These are phyloP conservation scores for Claviceps fusiformis DNA, from an alignment of 2,329 filamentous ascomycete genomes.

Conservation along the genomic window DNA sequence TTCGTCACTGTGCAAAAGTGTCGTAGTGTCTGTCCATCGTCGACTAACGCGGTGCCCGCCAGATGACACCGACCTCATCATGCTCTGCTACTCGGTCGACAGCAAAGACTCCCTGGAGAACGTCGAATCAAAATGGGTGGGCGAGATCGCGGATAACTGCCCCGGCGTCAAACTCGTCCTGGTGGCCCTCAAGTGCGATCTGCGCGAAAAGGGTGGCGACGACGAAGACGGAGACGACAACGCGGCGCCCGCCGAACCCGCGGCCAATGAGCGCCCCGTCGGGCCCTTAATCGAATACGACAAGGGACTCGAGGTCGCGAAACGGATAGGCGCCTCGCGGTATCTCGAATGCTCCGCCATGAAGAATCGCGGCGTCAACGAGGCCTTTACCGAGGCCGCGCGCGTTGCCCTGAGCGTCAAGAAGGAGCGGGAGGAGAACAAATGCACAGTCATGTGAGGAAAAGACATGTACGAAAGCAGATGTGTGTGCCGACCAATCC, in stretches of 20 bases:
- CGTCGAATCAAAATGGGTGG: constrained; percentile 96
- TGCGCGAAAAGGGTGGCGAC: constrained; percentile 64
- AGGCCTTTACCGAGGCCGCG: constrained; percentile 95
- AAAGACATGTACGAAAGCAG: background rate
- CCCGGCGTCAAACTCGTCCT: constrained; percentile 89
- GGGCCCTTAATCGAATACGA: constrained; percentile 77
- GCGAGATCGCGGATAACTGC: constrained; percentile 96
- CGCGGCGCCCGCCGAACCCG: constrained; percentile 8
- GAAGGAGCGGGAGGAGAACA: constrained; percentile 48
- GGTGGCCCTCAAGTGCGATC: constrained; percentile 91
- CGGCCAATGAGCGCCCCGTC: constrained; percentile 35
- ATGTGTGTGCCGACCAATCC: constrained; percentile 1
- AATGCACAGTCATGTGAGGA: constrained; percentile 46
- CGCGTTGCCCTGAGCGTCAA: constrained; percentile 73
- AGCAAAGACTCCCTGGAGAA: constrained; percentile 95
- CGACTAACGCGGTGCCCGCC: constrained; percentile 6
- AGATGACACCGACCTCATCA: constrained; percentile 90
- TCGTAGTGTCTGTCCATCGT: no score
- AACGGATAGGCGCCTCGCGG: constrained; percentile 80
- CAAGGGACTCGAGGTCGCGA: constrained; percentile 78
- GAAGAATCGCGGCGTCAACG: constrained; percentile 94
- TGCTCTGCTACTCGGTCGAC: constrained; percentile 97
- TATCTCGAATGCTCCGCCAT: constrained; percentile 98
- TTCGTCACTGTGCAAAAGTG: no score
- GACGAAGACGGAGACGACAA: constrained; percentile 54